Base-by-base conservation (phyloP, 2,329 filamentous ascomycete genomes). In the Xylaria arbuscula region DNA sequence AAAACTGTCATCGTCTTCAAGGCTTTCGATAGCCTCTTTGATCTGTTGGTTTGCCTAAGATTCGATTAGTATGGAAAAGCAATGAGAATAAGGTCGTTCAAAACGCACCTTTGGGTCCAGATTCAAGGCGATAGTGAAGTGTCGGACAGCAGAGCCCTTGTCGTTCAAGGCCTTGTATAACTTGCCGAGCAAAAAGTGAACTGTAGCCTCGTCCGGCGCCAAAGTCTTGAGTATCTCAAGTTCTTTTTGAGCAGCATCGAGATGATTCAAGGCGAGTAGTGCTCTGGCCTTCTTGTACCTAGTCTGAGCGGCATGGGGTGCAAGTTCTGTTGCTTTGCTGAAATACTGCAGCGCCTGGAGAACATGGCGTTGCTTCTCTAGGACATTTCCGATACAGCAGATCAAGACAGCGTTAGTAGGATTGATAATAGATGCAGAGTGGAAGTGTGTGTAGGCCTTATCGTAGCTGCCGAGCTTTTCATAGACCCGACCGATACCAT, bases 81-180 rank as follows among this genome's bases (percentile, higher is more conserved):
- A 24, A n/a, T 36, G 32, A 10, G 3, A 1, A 28, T 2, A 38
- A 2, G 19, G 38, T 6, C n/a, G 19, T 47, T 50, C 24, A 17
- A 42, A 55, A 78, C 85, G 78, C 84, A 97, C 95, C 90, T 98
- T 98, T 36, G 95, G 96, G 84, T 99, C 96, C 76, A 99, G 83
- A 80, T 97, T 97, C 77, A 98, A 84, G 19, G 96, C 96, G 79
- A 94, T 95, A 7, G 96, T 99, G 78, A 97, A 97, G 80, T 98
- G 93, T 68, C 92, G 90, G 68, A 99, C 92, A n/a, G 96, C 94
- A 75, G 90, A 87, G 69, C 90, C 89, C 79, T 90, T 92, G 75
- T 93, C 88, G 74, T 89, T 89, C 75, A 93, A 84, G 64, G 84
- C 86, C 80, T 92, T 92, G 81, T 94, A 93, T 70, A 94, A 86